phyloP scores from a whole-genome alignment of 228 moss, liverwort and hornwort genomes.

The Sphagnum fallax region DNA sequence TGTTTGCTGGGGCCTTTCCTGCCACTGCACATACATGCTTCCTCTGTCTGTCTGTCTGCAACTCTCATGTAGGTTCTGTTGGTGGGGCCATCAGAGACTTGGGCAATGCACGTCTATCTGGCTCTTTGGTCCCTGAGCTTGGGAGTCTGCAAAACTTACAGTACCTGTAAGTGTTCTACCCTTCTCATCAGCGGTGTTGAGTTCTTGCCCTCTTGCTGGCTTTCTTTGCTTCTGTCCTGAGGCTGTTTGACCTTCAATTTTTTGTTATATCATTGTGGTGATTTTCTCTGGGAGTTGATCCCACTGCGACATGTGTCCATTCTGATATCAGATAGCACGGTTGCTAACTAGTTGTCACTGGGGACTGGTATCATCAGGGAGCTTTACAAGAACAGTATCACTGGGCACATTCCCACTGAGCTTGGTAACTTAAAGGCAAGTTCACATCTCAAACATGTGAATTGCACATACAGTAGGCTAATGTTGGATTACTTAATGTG shows the following conservation, averaged over 20 bases:
- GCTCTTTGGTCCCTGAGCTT: constrained; percentile 56
- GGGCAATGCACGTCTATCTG: constrained; percentile 57
- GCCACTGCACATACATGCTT: neutral
- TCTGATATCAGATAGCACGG: neutral
- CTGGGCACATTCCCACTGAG: constrained; percentile 42
- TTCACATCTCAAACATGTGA: neutral
- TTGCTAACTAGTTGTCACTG: neutral
- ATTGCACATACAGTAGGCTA: too few relatives aligned
- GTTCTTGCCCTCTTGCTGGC: neutral
- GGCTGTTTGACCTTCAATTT: too few relatives aligned
- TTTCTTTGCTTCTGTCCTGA: neutral
- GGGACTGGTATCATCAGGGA: constrained; percentile 23
- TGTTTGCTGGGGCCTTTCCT: neutral
- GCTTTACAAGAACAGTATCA: constrained; percentile 57
- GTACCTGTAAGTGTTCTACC: constrained; percentile 30
- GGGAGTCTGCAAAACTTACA: constrained; percentile 44
- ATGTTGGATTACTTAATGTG: too few relatives aligned
- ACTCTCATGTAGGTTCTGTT: neutral
- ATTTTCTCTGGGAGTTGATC: too few relatives aligned
- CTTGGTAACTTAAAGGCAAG: constrained; percentile 45
- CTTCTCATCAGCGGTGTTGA: neutral
- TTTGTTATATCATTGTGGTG: neutral
- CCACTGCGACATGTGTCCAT: too few relatives aligned
- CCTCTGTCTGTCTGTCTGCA: neutral
- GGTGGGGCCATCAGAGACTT: constrained; percentile 31